Conservation (phyloP, 2,329 filamentous ascomycete species). For the Aureobasidium sp. region DNA sequence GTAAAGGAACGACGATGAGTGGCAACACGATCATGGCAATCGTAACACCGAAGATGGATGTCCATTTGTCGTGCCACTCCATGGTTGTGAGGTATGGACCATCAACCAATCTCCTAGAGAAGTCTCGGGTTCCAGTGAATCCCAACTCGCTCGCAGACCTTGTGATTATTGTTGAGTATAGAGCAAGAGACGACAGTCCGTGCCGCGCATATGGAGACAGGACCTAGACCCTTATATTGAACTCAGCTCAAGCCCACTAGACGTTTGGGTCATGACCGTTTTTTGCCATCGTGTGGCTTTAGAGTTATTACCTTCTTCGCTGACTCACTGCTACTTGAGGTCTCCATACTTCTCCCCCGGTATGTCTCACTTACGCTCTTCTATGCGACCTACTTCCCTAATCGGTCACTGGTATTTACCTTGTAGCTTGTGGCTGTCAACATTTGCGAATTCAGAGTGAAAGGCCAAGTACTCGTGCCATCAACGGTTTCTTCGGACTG, state of each 20-base stretch:
- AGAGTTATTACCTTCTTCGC: background rate
- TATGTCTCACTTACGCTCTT: background rate
- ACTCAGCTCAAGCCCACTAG: background rate
- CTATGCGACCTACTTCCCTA: background rate
- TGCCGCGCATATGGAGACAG: background rate
- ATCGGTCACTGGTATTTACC: background rate
- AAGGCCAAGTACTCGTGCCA: background rate
- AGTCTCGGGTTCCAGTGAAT: background rate
- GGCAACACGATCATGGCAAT: constrained; percentile 1
- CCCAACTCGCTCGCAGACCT: background rate
- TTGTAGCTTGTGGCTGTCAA: background rate
- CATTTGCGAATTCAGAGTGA: background rate
- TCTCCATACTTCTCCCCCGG: background rate
- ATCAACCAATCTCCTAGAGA: background rate
- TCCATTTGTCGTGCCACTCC: constrained; percentile 4
- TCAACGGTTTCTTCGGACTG: background rate
- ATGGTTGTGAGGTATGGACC: background rate
- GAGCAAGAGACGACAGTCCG: background rate
- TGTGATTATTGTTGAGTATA: background rate
- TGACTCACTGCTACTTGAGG: background rate
- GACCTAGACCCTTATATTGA: background rate
- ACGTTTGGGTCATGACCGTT: background rate
- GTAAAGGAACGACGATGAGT: background rate
- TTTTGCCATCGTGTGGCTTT: background rate
- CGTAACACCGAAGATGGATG: background rate